Percentiles rank a stretch among this genome's conserved stretches.
Evolutionary conservation across 2,329 filamentous ascomycete species (phyloP).

Genomic region (Tolypocladium ophioglossoides): DNA sequence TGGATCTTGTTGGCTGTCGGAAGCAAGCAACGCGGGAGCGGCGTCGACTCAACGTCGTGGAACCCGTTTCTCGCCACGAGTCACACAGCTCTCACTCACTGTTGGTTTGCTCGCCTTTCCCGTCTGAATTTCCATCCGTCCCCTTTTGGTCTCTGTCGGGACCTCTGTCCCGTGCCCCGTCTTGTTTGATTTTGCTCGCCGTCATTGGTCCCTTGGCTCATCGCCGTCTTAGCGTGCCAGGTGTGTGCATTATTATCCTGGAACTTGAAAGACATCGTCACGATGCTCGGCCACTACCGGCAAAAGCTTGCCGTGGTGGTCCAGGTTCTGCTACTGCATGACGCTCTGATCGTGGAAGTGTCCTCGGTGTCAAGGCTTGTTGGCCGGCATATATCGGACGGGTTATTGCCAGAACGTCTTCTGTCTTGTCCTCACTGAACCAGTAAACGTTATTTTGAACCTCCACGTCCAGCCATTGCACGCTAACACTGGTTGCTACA

Average conservation of each 20-base stretch:
- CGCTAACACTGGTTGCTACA: conserved; percentile 10
- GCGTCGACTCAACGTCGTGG: background rate
- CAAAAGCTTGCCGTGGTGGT: background rate
- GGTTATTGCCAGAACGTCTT: background rate
- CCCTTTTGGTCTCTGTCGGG: background rate
- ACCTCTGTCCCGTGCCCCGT: background rate
- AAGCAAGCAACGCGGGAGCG: background rate
- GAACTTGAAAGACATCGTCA: background rate
- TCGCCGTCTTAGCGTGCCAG: background rate
- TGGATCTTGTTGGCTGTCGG: conserved; percentile 23
- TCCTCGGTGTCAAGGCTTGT: background rate
- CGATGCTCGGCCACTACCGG: background rate
- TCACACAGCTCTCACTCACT: background rate
- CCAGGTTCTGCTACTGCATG: background rate
- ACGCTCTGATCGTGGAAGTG: background rate
- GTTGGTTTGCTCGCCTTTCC: background rate
- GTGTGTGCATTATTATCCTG: background rate
- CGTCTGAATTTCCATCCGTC: background rate
- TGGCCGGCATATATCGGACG: background rate
- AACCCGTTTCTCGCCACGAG: background rate
- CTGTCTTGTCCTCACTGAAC: background rate
- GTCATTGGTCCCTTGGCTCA: background rate
- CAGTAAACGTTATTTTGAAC: background rate
- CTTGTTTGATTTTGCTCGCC: background rate
- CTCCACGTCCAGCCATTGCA: background rate